phyloP scores from a whole-genome alignment of 225 moss, liverwort and hornwort species.

The Pseudoscleropodium purum region DNA sequence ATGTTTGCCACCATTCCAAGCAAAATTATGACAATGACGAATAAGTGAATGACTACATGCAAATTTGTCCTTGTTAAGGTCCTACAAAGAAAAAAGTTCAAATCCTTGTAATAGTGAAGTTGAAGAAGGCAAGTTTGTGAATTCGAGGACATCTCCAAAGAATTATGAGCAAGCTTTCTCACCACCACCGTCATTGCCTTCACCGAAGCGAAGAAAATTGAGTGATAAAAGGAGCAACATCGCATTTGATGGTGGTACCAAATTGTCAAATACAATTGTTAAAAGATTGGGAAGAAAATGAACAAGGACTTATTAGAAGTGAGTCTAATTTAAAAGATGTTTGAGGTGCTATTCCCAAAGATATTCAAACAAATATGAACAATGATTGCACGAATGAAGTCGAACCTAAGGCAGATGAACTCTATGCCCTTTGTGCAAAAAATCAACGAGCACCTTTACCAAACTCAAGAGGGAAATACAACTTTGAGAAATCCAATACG shows the following conservation, averaged over 20 bases:
- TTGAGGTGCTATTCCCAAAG: rapidly evolving
- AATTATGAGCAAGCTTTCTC: no score
- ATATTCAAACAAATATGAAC: not conserved
- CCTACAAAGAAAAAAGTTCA: not conserved
- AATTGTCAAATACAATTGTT: no score
- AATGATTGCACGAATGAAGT: not conserved
- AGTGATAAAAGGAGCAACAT: not conserved
- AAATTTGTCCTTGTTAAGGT: not conserved
- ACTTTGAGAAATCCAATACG: not conserved
- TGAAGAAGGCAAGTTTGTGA: not conserved
- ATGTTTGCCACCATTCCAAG: rapidly evolving
- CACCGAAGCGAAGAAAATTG: not conserved
- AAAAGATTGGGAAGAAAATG: not conserved
- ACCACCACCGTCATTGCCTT: no score
- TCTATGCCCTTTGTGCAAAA: not conserved
- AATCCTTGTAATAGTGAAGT: no score
- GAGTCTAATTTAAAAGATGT: not conserved
- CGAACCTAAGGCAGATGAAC: not conserved
- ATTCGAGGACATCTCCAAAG: not conserved
- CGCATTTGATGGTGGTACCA: not conserved
- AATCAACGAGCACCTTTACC: not conserved
- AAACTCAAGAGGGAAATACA: not conserved
- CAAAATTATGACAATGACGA: not conserved
- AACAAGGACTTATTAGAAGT: not conserved
- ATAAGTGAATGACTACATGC: no score